Evolutionary conservation across 768 basidiomycete species (phyloP).

Genomic region (Boletellus ananas): DNA sequence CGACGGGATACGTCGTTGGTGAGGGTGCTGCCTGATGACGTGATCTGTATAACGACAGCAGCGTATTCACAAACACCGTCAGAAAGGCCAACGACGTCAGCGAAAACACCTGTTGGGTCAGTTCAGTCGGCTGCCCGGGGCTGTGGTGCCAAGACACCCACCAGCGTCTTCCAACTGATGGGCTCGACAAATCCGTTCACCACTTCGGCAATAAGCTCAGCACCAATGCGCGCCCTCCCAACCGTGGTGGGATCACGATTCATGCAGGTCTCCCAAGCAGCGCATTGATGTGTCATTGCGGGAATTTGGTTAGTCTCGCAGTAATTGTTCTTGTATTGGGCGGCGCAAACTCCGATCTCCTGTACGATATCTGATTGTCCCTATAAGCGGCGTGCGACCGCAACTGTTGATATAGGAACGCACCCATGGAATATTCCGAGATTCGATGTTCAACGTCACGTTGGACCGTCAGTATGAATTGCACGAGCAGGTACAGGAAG

Average conservation of each 20-base stretch:
- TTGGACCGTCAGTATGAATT: constrained; percentile 87
- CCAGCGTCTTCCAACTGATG: constrained; percentile 96
- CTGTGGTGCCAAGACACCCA: constrained; percentile 35
- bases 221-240: constrained; percentile 85
- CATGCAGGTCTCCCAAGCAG: constrained; percentile 93
- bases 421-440: constrained; percentile 85
- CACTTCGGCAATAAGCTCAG: constrained; percentile 93
- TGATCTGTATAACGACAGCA: constrained; percentile 73
- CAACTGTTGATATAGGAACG: constrained; percentile 13
- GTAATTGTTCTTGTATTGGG: constrained; percentile 76
- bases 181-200: constrained; percentile 96
- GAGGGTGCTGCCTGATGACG: constrained; percentile 49
- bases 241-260: constrained; percentile 87
- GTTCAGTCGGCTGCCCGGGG: constrained; percentile 11
- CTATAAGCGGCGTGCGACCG: constrained; percentile 18
- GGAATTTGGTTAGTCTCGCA: constrained; percentile 77
- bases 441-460: constrained; percentile 86
- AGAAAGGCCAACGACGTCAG: constrained; percentile 72
- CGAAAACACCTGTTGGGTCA: constrained; percentile 54
- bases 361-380: constrained; percentile 72
- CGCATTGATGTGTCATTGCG: constrained; percentile 83
- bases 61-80: constrained; percentile 77
- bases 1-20: constrained; percentile 37
- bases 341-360: constrained; percentile 85
- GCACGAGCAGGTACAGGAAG: constrained; percentile 79